Evolutionary conservation across 2,329 filamentous ascomycete species (phyloP).

Genomic region (Didymella keratinophila): DNA sequence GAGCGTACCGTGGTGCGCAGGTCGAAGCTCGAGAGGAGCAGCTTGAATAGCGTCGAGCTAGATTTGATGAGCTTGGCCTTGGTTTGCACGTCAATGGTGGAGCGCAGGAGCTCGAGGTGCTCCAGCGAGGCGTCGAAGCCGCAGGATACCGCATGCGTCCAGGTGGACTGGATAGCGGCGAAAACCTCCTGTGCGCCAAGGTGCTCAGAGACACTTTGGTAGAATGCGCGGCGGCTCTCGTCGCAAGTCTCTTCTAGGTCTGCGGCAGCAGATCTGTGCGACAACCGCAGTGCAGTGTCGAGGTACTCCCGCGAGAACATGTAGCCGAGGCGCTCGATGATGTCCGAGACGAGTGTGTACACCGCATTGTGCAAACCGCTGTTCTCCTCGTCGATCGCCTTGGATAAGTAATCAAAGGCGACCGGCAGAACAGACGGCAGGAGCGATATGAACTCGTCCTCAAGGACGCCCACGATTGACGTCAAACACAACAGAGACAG

Average conservation of each 20-base stretch:
- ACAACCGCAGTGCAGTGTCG: slow-evolving; percentile 73
- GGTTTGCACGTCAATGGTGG: slow-evolving; percentile 76
- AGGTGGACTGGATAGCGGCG: slow-evolving; percentile 74
- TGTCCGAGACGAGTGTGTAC: slow-evolving; percentile 78
- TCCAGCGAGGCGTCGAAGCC: slow-evolving; percentile 69
- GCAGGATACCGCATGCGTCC: slow-evolving; percentile 68
- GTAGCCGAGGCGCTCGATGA: slow-evolving; percentile 85
- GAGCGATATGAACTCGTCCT: slow-evolving; percentile 84
- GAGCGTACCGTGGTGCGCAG: slow-evolving; percentile 59
- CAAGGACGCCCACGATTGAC: slow-evolving; percentile 86
- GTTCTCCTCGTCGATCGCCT: slow-evolving; percentile 64
- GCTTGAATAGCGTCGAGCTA: slow-evolving; percentile 69
- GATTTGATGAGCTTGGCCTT: slow-evolving; percentile 84
- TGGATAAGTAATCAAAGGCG: slow-evolving; percentile 73
- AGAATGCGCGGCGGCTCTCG: slow-evolving; percentile 71
- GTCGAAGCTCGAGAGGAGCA: slow-evolving; percentile 67
- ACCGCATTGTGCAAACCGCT: slow-evolving; percentile 79
- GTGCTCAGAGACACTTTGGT: slow-evolving; percentile 77
- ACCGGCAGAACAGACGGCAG: slow-evolving; percentile 78
- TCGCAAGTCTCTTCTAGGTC: slow-evolving; percentile 68
- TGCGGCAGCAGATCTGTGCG: slow-evolving; percentile 73
- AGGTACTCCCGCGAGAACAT: slow-evolving; percentile 83
- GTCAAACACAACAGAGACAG: slow-evolving; percentile 90
- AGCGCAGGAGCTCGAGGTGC: slow-evolving; percentile 72
- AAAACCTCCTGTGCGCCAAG: slow-evolving; percentile 81